Evolutionary conservation across 2,329 filamentous ascomycete species (phyloP).

Genomic region (Aureobasidium mangrovei): DNA sequence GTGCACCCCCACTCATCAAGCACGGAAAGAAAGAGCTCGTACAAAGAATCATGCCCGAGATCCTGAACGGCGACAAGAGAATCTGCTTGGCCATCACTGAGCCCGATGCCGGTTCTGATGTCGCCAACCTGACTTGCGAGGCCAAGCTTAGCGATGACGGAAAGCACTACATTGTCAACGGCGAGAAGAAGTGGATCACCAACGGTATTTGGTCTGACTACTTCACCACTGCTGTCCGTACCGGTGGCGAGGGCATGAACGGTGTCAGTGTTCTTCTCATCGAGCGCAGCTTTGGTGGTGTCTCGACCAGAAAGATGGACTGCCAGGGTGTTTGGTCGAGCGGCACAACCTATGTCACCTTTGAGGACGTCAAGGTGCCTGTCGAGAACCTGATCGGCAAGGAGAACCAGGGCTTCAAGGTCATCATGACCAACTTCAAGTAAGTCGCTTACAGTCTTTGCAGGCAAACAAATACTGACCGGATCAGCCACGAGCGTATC

Average conservation of each 20-base stretch:
- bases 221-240: constrained; percentile 94
- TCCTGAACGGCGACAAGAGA: constrained; percentile 86
- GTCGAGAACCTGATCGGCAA: constrained; percentile 98
- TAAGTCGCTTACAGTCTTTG: constrained; percentile 38
- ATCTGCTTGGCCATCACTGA: constrained; percentile 98
- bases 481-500: constrained; percentile 96
- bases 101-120: constrained; percentile 85
- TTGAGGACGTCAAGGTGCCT: constrained; percentile 97
- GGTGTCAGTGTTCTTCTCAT: constrained; percentile 86
- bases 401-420: constrained; percentile 96
- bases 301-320: constrained; percentile 92
- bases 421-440: constrained; percentile 95
- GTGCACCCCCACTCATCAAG: constrained; percentile 82
- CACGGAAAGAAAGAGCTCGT: constrained; percentile 80
- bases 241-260: constrained; percentile 78
- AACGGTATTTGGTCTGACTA: constrained; percentile 91
- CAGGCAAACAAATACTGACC: constrained; percentile 43
- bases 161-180: constrained; percentile 98
- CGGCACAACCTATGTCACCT: constrained; percentile 94
- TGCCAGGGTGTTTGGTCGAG: constrained; percentile 95
- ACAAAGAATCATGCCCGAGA: constrained; percentile 78
- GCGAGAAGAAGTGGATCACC: constrained; percentile 99
- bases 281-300: constrained; percentile 73
- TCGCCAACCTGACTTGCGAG: constrained; percentile 91
- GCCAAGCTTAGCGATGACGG: constrained; percentile 90